Evolutionary conservation across 108 stramenopile genomes (phyloP).

Genomic region (Cyclotella kingstonii): DNA sequence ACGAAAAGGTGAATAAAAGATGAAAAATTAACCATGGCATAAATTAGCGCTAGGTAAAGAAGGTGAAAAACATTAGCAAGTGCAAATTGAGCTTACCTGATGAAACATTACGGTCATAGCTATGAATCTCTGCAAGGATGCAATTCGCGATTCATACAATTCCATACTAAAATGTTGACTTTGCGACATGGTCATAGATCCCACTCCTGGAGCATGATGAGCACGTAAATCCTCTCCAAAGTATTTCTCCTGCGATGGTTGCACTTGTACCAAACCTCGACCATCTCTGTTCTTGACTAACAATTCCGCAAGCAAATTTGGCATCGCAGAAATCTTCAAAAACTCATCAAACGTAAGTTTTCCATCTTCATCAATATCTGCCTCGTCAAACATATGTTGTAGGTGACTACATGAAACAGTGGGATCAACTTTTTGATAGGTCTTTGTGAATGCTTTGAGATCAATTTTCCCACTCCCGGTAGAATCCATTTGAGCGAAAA

Average conservation of each 20-base stretch:
- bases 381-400: constrained; percentile 38
- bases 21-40: background rate
- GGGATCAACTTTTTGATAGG: constrained; percentile 42
- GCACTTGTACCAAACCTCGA: constrained; percentile 40
- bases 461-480: constrained; percentile 31
- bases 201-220: constrained; percentile 21
- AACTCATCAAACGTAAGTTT: constrained; percentile 50
- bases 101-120: constrained; percentile 62
- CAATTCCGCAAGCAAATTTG: constrained; percentile 32
- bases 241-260: constrained; percentile 38
- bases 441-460: constrained; percentile 34
- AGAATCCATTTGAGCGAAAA: constrained; percentile 40
- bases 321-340: constrained; percentile 33
- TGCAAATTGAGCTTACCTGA: constrained; percentile 8
- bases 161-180: constrained; percentile 50
- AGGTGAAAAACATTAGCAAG: too few species aligned
- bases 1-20: constrained; percentile 13
- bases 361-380: constrained; percentile 42
- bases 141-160: constrained; percentile 58
- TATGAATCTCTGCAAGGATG: constrained; percentile 48
- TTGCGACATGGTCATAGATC: constrained; percentile 28
- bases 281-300: constrained; percentile 35
- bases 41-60: too few species aligned
- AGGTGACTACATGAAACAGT: constrained; percentile 24
- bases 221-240: constrained; percentile 44